Percentiles rank a stretch among this genome's conserved stretches.
These are phyloP conservation scores for Candida sp. DNA, from an alignment of 1,139 yeast species.

Conservation along the genomic window DNA sequence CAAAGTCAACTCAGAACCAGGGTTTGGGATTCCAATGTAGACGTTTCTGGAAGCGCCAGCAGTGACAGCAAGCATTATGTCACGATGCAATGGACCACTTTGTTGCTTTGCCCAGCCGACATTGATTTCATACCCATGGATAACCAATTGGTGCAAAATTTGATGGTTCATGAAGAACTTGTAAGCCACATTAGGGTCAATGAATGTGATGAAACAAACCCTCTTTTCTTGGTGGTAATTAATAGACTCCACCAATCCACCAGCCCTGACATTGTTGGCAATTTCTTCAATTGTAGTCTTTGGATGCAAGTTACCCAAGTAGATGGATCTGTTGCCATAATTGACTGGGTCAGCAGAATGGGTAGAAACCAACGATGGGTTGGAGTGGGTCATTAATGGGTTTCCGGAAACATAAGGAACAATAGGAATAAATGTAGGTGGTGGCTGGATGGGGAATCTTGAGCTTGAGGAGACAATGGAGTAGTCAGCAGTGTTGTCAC, in stretches of 20 bases:
- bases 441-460: constrained; percentile 5
- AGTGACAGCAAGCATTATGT: constrained; percentile 46
- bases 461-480: constrained; percentile 11
- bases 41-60: constrained; percentile 56
- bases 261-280: constrained; percentile 53
- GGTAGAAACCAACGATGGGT: constrained; percentile 5
- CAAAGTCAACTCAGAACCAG: constrained; percentile 22
- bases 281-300: constrained; percentile 52
- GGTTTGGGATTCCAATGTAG: constrained; percentile 40
- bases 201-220: constrained; percentile 49
- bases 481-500: constrained; percentile 9
- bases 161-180: constrained; percentile 49
- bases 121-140: constrained; percentile 48
- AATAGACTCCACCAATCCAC: constrained; percentile 49
- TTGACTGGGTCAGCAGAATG: constrained; percentile 26
- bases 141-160: constrained; percentile 47
- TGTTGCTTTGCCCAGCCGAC: constrained; percentile 55
- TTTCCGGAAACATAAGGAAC: constrained; percentile 3
- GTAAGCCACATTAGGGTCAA: constrained; percentile 46
- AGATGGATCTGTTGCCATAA: constrained; percentile 47
- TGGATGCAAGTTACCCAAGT: constrained; percentile 49
- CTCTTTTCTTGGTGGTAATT: constrained; percentile 40
- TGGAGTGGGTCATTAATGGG: constrained; percentile 7
- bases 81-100: constrained; percentile 43
- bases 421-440: constrained; percentile 5